Conservation (phyloP, 2,329 filamentous ascomycete species). For the Xylariaceae sp. region DNA sequence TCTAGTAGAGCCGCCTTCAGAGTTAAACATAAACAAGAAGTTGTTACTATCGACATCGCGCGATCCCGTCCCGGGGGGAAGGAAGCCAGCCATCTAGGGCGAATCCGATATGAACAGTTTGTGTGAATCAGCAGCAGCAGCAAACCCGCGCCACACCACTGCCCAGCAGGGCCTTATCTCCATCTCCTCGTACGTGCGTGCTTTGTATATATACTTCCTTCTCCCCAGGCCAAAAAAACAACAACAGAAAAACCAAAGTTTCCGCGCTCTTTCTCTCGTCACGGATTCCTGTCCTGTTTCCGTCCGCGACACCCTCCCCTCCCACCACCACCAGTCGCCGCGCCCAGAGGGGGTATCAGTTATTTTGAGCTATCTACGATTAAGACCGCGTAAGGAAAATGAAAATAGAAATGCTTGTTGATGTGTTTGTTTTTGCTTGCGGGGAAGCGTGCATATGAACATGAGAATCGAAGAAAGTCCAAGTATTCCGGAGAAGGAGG, state of each 20-base stretch:
- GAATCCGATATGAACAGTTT: no score
- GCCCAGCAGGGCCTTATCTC: conserved; percentile 19
- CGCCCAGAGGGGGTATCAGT: conserved; percentile 22
- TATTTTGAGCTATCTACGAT: conserved; percentile 28
- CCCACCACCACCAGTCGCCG: conserved; percentile 10
- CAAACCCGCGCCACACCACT: no score
- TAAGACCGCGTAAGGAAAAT: conserved; percentile 15
- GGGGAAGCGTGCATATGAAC: conserved; percentile 17
- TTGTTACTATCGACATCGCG: no score
- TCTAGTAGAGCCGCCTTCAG: no score
- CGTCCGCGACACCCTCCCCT: conserved; percentile 5
- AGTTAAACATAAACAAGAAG: no score
- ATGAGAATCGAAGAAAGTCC: conserved; percentile 12
- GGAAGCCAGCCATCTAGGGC: no score
- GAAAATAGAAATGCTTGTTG: conserved; percentile 1
- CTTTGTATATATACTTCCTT: no score
- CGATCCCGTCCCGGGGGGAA: no score
- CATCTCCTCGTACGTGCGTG: conserved; percentile 5
- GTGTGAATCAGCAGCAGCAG: no score
- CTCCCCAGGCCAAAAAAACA: no score
- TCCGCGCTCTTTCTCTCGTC: conserved; percentile 7
- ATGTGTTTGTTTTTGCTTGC: conserved; percentile 7
- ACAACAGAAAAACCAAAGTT: conserved; percentile 6
- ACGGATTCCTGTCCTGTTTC: neutral
- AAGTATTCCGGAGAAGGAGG: conserved; percentile 1